phyloP scores from a whole-genome alignment of 1,284 basidiomycete genomes.

The Bjerkandera adusta region DNA sequence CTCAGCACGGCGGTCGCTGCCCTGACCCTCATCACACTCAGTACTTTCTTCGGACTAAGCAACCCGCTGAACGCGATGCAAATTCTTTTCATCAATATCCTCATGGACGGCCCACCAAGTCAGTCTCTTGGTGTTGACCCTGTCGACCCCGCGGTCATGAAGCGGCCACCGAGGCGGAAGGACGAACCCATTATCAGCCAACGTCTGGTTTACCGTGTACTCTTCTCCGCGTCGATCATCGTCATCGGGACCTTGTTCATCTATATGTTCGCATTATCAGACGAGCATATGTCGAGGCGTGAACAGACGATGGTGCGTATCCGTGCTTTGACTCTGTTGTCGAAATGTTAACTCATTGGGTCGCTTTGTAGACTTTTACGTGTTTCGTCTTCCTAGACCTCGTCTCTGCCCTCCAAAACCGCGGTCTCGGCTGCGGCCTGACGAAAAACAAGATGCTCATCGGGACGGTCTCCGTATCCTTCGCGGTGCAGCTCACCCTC shows the following conservation, averaged over 20 bases:
- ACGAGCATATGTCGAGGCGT: constrained; percentile 77
- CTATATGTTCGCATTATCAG: constrained; percentile 80
- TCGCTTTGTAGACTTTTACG: constrained; percentile 80
- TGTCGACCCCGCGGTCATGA: constrained; percentile 89
- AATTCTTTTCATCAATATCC: constrained; percentile 97
- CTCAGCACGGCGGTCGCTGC: constrained; percentile 96
- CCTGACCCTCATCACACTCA: constrained; percentile 90
- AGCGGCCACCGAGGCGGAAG: constrained; percentile 84
- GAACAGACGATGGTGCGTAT: constrained; percentile 91
- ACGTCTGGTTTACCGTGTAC: constrained; percentile 74
- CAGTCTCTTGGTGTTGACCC: constrained; percentile 97
- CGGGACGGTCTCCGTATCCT: constrained; percentile 82
- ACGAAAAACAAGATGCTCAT: constrained; percentile 88
- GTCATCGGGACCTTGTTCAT: constrained; percentile 87
- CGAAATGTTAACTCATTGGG: neutral
- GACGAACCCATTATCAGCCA: constrained; percentile 83
- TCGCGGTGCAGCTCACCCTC: constrained; percentile 80
- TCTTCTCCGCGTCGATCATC: constrained; percentile 91
- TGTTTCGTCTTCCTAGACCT: constrained; percentile 97
- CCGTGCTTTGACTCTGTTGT: neutral
- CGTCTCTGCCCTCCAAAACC: constrained; percentile 92
- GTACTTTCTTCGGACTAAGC: constrained; percentile 84
- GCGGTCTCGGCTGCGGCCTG: constrained; percentile 80
- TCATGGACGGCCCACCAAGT: constrained; percentile 98
- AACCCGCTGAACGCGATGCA: constrained; percentile 99